phyloP scores from a whole-genome alignment of 805 yeast genomes.

The Teunomyces atbi region DNA sequence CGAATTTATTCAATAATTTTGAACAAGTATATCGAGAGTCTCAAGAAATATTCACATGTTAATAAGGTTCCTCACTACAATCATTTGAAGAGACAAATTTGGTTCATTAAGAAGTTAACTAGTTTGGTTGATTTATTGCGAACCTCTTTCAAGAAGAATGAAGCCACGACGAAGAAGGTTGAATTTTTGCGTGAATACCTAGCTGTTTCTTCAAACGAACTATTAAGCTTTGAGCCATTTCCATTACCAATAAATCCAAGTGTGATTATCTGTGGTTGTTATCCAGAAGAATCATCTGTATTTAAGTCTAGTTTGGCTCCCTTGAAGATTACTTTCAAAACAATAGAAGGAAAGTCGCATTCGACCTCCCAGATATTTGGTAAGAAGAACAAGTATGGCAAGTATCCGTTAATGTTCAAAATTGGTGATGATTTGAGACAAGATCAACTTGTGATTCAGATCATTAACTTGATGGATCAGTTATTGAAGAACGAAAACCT shows the following conservation, averaged over 20 bases:
- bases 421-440: conserved; percentile 95
- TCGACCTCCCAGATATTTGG: conserved; percentile 35
- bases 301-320: conserved; percentile 93
- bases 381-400: conserved; percentile 32
- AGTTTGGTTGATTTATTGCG: conserved; percentile 65
- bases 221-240: conserved; percentile 50
- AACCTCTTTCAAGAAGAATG: conserved; percentile 51
- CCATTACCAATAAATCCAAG: conserved; percentile 84
- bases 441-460: conserved; percentile 95
- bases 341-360: conserved; percentile 32
- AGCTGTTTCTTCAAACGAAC: conserved; percentile 44
- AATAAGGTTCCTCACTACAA: conserved; percentile 34
- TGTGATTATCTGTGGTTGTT: conserved; percentile 66
- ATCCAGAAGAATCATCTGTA: conserved; percentile 78
- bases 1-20: conserved; percentile 34
- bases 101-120: conserved; percentile 64
- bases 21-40: conserved; percentile 41
- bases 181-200: conserved; percentile 63
- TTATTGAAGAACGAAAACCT: conserved; percentile 84
- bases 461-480: conserved; percentile 87
- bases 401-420: conserved; percentile 85
- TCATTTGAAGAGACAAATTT: conserved; percentile 58
- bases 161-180: conserved; percentile 72
- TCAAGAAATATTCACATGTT: conserved; percentile 26
- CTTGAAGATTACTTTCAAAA: conserved; percentile 72